Evolutionary conservation across 2,329 filamentous ascomycete species (phyloP).

Genomic region (Penicillium psychrosexuale): DNA sequence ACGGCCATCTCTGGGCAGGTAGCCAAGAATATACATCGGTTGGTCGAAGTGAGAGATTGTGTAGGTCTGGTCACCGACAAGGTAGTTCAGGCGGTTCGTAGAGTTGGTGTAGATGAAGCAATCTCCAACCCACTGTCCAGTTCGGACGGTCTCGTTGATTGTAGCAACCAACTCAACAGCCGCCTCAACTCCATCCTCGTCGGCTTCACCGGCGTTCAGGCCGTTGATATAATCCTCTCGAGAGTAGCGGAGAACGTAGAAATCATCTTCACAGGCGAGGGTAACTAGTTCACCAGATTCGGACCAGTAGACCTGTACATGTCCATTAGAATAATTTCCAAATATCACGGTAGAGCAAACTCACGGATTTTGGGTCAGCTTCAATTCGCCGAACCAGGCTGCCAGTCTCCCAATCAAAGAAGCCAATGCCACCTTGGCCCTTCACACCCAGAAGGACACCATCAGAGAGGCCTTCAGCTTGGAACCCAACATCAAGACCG

Average conservation of each 20-base stretch:
- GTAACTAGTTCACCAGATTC: constrained; percentile 91
- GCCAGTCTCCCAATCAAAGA: constrained; percentile 94
- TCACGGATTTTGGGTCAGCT: constrained; percentile 61
- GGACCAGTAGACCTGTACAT: constrained; percentile 84
- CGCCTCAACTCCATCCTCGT: constrained; percentile 88
- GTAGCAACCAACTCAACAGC: constrained; percentile 97
- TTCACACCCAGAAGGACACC: constrained; percentile 91
- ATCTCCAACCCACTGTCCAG: constrained; percentile 96
- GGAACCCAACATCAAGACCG: constrained; percentile 90
- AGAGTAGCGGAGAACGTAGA: constrained; percentile 90
- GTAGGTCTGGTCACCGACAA: constrained; percentile 96
- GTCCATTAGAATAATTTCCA: constrained; percentile 13
- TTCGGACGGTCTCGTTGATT: constrained; percentile 87
- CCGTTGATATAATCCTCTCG: constrained; percentile 84
- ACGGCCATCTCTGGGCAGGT: constrained; percentile 90
- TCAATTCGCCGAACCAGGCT: constrained; percentile 89
- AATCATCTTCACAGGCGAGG: constrained; percentile 90
- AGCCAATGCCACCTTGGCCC: constrained; percentile 88
- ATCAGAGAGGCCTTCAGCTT: constrained; percentile 84
- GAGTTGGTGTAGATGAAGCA: constrained; percentile 99
- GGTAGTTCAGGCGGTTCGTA: constrained; percentile 94
- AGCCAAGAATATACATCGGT: constrained; percentile 90
- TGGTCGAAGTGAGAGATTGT: constrained; percentile 96
- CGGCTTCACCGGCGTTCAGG: constrained; percentile 74
- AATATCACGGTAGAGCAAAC: constrained; percentile 17